Evolutionary conservation across 192 early-diverging fungal genomes (phyloP), one percentile per base, ranked within the genome.

Genomic region (Rhizoclosmatium sp.): DNA sequence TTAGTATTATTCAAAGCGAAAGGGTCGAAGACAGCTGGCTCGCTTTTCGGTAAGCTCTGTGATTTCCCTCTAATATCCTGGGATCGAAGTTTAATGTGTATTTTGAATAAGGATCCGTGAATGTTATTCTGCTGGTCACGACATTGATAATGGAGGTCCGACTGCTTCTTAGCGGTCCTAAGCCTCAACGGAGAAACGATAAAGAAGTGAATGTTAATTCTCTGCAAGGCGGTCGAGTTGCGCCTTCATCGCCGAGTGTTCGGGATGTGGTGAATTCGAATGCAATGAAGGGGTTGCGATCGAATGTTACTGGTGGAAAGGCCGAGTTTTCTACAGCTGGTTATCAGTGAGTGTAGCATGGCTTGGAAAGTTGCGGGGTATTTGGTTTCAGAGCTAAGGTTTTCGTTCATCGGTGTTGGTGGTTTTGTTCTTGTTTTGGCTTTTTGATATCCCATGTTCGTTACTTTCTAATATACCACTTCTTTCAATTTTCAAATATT

Each of bases 251-350:
- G 21, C 69, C 69, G 39, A 56, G 48, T 56, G 69, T 56, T 41
- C 47, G 69, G 21, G 14, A 12, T 4, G 51, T 71, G 10, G 69
- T 45, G 54, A 71, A 23, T 23, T 46, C 45, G 51, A 45, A 47
- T 56, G 69, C 19, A n/a, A 23, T 71, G 51, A 49, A 4, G 1
- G 69, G 69, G 4, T 9, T 45, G 49, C 9, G 69, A n/a, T 21
- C 21, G 14, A 40, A 71, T 16, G 69, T 71, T 16, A 56, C 51
- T 7, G 51, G 51, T 2, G 69, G 69, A 56, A 56, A 71, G 69
- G 54, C 48, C 51, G 69, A 56, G 51, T 71, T 71, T 62, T 62
- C 60, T 7, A 62, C 60, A 23, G 51, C 51, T 7, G 9, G 51
- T 12, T 54, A 7, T 12, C 51, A 54, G 5, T 54, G 51, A 54